Evolutionary conservation across 495 filamentous ascomycete genomes (phyloP).

Genomic region (Tuber indicum): DNA sequence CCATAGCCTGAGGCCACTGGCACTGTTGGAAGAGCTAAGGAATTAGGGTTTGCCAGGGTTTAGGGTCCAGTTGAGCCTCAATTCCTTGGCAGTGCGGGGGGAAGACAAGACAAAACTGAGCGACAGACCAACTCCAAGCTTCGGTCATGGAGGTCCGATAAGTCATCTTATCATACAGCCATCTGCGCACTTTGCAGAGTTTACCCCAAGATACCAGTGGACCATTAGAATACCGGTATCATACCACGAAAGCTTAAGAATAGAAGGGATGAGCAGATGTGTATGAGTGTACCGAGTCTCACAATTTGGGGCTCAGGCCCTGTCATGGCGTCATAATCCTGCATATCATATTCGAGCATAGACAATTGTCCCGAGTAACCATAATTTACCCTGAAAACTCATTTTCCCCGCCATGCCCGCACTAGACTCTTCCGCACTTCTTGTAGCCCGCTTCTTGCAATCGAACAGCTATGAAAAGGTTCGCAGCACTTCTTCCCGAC

Average conservation of each 20-base stretch:
- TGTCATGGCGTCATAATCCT: neutral
- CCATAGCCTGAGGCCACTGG: neutral
- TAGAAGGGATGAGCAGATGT: neutral
- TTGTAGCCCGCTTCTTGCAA: constrained; percentile 59
- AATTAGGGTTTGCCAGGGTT: neutral
- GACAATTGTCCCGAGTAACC: neutral
- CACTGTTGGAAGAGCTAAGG: neutral
- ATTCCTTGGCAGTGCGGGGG: neutral
- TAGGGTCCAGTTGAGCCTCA: neutral
- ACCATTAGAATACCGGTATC: neutral
- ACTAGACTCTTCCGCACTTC: constrained; percentile 46
- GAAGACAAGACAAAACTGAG: neutral
- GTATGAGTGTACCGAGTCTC: neutral
- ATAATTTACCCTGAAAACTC: neutral
- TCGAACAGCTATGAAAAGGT: constrained; percentile 56
- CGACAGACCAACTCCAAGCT: neutral
- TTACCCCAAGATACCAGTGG: neutral
- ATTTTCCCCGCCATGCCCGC: constrained; percentile 43
- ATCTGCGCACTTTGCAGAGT: neutral
- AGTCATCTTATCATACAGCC: neutral
- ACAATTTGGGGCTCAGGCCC: neutral
- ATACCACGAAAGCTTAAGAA: neutral
- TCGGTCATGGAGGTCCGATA: neutral
- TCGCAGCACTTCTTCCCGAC: constrained; percentile 7
- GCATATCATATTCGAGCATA: neutral